Base-by-base conservation (phyloP, 169 alveolate species). In the Plasmodium fragile region DNA sequence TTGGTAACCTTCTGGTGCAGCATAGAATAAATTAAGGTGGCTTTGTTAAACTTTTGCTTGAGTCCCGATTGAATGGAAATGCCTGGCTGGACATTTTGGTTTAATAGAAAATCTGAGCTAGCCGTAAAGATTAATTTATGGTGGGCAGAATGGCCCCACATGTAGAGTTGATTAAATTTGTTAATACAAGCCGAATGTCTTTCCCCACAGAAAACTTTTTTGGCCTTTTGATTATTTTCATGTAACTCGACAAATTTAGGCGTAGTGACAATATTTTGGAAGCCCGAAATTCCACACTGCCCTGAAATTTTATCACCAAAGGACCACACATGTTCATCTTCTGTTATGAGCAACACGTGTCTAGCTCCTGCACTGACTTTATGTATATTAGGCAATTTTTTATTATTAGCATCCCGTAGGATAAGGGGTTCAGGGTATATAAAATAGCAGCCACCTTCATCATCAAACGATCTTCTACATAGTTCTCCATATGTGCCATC, bases 81-180 rank as follows among this genome's bases (percentile, higher is more conserved):
- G 16, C 98, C 98, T n/a, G 98, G 97, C 83, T 96, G 97, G 18
- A 91, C 82, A 83, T 94, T 96, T 77, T 95, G 97, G 49, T 94
- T 93, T 18, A 96, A 77, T 30, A 96, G 75, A 55, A 79, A 83
- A 69, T 97, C 98, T 28, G 96, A 96, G 0, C 97, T 84, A 13
- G 97, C 95, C 8, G 98, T 97, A 93, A 95, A 96, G 10, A 97
- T 97, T 71, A 97, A 87, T 85, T 97, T 97, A 92, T 97, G 98
- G 52, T 92, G 89, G n/a, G 98, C 95, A 7, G 98, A 97, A 93
- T 97, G 97, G 7, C 98, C 98, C 98, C 98, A 97, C 81, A 96
- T 84, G 84, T 92, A 97, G 18, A 97, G 96, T 53, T 97, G 98
- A 83, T 95, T 93, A 7, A 96, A 95, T 79, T 85, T 82, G 41